Percentiles rank a stretch among this genome's conserved stretches.
phyloP scores from a whole-genome alignment of 192 early-diverging fungal genomes.

The Podila clonocystis region DNA sequence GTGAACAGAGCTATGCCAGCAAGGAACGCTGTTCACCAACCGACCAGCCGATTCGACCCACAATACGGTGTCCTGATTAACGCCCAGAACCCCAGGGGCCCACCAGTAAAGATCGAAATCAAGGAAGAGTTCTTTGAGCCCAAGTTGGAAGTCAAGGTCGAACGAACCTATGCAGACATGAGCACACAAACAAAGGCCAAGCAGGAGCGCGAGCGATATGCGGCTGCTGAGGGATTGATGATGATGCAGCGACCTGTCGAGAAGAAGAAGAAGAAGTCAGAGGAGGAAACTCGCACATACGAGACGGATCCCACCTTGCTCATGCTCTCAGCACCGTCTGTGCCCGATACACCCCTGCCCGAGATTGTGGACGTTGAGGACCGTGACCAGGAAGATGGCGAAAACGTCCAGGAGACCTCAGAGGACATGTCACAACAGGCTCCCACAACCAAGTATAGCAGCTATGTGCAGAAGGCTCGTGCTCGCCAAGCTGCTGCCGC shows the following conservation, averaged over 20 bases:
- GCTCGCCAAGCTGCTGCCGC: conserved; percentile 41
- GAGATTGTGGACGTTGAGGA: conserved; percentile 10
- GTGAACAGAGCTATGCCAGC: conserved; percentile 14
- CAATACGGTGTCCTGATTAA: background rate
- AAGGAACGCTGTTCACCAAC: conserved; percentile 12
- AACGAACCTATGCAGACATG: conserved; percentile 41
- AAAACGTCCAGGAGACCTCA: background rate
- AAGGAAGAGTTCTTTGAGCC: conserved; percentile 34
- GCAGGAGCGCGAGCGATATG: conserved; percentile 10
- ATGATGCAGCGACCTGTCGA: conserved; percentile 12
- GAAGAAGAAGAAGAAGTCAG: conserved; percentile 11
- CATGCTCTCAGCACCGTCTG: conserved; percentile 28
- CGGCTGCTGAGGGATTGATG: conserved; percentile 27
- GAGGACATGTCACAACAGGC: background rate
- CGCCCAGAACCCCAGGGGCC: conserved; percentile 1
- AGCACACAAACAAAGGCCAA: conserved; percentile 46
- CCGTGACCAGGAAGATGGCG: background rate
- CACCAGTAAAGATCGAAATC: conserved; percentile 18
- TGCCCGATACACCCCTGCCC: conserved; percentile 29
- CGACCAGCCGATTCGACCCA: conserved; percentile 5
- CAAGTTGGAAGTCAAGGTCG: conserved; percentile 22
- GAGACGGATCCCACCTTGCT: conserved; percentile 24
- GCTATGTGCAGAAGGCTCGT: conserved; percentile 26
- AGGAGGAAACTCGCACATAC: background rate
- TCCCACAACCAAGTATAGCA: conserved; percentile 13